A percentile compares a stretch with the other conserved stretches of the same genome.
These are phyloP conservation scores for Candida lessepsii DNA, from an alignment of 805 yeast species.

Conservation along the genomic window DNA sequence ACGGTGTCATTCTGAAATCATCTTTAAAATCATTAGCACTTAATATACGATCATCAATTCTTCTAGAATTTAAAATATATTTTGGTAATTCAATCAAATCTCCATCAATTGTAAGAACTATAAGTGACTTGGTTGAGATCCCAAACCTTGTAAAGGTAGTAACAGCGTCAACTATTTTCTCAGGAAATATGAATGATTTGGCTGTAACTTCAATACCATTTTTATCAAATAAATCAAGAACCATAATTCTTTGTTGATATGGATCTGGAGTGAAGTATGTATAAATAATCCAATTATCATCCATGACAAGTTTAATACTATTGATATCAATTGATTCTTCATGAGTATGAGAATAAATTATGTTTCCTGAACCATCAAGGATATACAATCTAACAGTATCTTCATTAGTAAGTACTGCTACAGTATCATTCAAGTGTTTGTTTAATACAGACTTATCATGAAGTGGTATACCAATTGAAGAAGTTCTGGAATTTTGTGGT, in stretches of 20 bases:
- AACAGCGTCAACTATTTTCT: constrained; percentile 49
- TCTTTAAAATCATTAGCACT: constrained; percentile 48
- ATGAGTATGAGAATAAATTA: constrained; percentile 46
- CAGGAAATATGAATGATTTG: constrained; percentile 64
- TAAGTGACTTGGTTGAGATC: constrained; percentile 49
- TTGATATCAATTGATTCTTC: constrained; percentile 36
- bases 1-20: constrained; percentile 61
- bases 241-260: constrained; percentile 56
- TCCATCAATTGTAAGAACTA: constrained; percentile 59
- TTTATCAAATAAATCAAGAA: constrained; percentile 67
- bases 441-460: constrained; percentile 74
- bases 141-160: constrained; percentile 40
- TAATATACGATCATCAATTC: constrained; percentile 57
- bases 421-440: constrained; percentile 70
- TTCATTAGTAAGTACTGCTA: constrained; percentile 45
- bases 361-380: constrained; percentile 69
- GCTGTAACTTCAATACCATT: constrained; percentile 30
- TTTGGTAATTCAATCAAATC: constrained; percentile 72
- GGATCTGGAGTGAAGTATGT: constrained; percentile 55
- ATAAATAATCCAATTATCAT: constrained; percentile 83
- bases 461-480: constrained; percentile 66
- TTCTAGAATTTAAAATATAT: constrained; percentile 61
- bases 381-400: constrained; percentile 47
- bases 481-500: constrained; percentile 23
- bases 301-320: constrained; percentile 55